A percentile compares a stretch with the other conserved stretches of the same genome.
Conservation (phyloP, 2,329 filamentous ascomycete species). For the Talaromyces piceae region DNA sequence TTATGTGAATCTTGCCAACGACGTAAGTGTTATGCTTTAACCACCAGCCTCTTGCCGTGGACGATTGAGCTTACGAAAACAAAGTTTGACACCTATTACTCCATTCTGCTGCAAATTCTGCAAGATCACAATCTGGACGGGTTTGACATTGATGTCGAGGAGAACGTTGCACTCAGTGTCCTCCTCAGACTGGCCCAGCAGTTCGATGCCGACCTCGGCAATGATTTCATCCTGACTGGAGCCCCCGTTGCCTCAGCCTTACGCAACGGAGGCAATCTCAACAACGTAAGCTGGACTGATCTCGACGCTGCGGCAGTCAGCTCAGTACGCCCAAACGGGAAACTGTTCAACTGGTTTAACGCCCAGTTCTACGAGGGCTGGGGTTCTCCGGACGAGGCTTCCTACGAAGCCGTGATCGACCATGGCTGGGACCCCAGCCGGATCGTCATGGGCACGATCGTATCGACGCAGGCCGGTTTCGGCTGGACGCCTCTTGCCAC, state of each 20-base stretch:
- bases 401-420: conserved; percentile 44
- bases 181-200: conserved; percentile 40
- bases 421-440: conserved; percentile 58
- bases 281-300: conserved; percentile 65
- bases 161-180: conserved; percentile 26
- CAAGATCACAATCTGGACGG: conserved; percentile 31
- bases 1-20: conserved; percentile 28
- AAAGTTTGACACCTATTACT: conserved; percentile 44
- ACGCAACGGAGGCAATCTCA: conserved; percentile 47
- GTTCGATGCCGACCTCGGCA: conserved; percentile 56
- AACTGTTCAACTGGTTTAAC: conserved; percentile 67
- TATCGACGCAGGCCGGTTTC: conserved; percentile 58
- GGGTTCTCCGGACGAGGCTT: conserved; percentile 44
- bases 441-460: conserved; percentile 67
- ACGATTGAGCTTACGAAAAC: neutral
- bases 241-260: conserved; percentile 64
- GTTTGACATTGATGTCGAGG: conserved; percentile 42
- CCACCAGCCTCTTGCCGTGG: neutral
- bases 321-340: conserved; percentile 39
- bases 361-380: conserved; percentile 78
- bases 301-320: conserved; percentile 46
- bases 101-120: conserved; percentile 28
- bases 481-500: conserved; percentile 50
- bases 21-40: conserved; percentile 14
- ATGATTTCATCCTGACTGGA: conserved; percentile 57